Percentiles rank a stretch among this genome's conserved stretches.
Evolutionary conservation across 2,329 filamentous ascomycete species (phyloP).

Genomic region (Alternaria arbusti): DNA sequence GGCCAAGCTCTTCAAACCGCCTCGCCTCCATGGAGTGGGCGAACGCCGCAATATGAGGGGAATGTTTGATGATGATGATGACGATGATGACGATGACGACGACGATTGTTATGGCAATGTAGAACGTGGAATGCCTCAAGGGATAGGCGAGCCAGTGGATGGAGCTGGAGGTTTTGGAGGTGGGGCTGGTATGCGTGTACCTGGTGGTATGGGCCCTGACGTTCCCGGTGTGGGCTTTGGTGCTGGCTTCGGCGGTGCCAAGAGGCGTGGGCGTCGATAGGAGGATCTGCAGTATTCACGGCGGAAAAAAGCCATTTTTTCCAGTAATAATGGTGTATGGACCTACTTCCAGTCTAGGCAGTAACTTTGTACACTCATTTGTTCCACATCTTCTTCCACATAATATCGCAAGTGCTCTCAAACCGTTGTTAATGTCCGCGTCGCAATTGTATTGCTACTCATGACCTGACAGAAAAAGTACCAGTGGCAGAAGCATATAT

Average conservation of each 20-base stretch:
- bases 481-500: too few species aligned
- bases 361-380: too few species aligned
- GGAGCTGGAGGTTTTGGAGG: neutral
- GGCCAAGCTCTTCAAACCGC: neutral
- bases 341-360: too few species aligned
- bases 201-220: neutral
- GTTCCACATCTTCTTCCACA: too few species aligned
- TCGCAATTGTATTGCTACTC: too few species aligned
- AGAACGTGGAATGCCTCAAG: neutral
- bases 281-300: neutral
- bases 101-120: neutral
- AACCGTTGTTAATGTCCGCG: too few species aligned
- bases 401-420: too few species aligned
- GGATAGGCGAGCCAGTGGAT: neutral
- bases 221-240: neutral
- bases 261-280: neutral
- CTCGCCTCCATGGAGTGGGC: neutral
- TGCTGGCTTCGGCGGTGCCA: neutral
- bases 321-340: neutral
- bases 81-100: neutral
- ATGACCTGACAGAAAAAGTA: too few species aligned
- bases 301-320: fast-evolving
- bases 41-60: neutral
- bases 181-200: neutral
- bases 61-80: neutral